Conservation (phyloP, 331 rosid genomes). For the Acacia pycnantha region DNA sequence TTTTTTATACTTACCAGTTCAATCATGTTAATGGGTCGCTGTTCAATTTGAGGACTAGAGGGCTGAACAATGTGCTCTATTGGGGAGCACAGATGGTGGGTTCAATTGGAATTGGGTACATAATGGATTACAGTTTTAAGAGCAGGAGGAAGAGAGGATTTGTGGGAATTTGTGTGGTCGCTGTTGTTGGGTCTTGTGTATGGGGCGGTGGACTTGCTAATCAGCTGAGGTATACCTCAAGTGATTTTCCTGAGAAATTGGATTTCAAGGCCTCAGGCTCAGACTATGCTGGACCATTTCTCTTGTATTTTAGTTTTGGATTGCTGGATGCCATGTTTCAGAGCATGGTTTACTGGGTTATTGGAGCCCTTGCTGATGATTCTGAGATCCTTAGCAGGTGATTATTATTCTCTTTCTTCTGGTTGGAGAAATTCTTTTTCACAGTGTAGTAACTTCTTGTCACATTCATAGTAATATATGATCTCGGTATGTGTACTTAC, state of each 20-base stretch:
- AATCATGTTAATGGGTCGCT: conserved; percentile 66
- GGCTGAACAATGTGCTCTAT: conserved; percentile 82
- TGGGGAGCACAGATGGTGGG: conserved; percentile 99
- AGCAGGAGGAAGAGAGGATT: conserved; percentile 76
- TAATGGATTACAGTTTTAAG: conserved; percentile 80
- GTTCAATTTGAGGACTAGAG: conserved; percentile 88
- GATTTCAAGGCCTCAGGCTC: conserved; percentile 71
- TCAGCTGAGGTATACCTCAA: conserved; percentile 46
- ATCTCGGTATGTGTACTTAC: not conserved
- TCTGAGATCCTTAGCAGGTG: conserved; percentile 95
- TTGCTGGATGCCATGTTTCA: conserved; percentile 93
- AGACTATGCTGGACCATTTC: conserved; percentile 73
- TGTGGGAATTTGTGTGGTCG: conserved; percentile 58
- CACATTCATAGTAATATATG: not conserved
- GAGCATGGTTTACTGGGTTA: conserved; percentile 85
- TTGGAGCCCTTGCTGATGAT: conserved; percentile 84
- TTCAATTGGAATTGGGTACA: conserved; percentile 68
- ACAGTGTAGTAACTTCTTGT: not conserved
- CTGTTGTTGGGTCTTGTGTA: conserved; percentile 50
- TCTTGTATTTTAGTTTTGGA: conserved; percentile 73
- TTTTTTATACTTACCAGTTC: conserved; percentile 84
- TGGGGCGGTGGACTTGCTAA: conserved; percentile 89
- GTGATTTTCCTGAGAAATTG: conserved; percentile 25
- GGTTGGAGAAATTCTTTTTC: not conserved
- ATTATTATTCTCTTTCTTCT: not conserved